phyloP scores from a whole-genome alignment of 345 rosid genomes.

The Heritiera fomes region DNA sequence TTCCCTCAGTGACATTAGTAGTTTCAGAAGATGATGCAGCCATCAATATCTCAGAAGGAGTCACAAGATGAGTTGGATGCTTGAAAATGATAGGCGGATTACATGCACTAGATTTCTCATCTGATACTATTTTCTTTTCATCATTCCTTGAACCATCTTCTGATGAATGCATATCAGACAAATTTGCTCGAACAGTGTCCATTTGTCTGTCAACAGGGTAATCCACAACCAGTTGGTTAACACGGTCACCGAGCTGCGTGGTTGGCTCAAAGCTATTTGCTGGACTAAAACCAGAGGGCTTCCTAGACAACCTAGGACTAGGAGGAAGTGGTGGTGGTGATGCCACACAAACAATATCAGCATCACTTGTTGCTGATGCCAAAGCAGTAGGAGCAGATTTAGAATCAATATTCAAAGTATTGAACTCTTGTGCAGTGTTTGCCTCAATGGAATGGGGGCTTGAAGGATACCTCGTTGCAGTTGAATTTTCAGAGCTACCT shows the following conservation, averaged over 20 bases:
- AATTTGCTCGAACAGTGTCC: slow-evolving; percentile 38
- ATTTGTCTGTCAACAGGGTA: slow-evolving; percentile 59
- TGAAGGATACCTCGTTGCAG: slow-evolving; percentile 32
- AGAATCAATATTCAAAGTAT: slow-evolving; percentile 38
- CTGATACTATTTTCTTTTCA: slow-evolving; percentile 44
- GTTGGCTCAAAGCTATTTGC: slow-evolving; percentile 41
- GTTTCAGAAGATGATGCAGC: slow-evolving; percentile 58
- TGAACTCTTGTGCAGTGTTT: slow-evolving; percentile 30
- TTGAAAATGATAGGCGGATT: slow-evolving; percentile 52
- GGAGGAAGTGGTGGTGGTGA: slow-evolving; percentile 53
- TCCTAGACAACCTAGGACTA: slow-evolving; percentile 60
- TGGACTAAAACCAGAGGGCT: slow-evolving; percentile 49
- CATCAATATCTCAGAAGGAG: slow-evolving; percentile 79
- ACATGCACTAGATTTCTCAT: slow-evolving; percentile 45
- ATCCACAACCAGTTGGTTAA: slow-evolving; percentile 44
- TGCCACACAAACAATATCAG: slow-evolving; percentile 42
- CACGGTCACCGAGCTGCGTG: slow-evolving; percentile 43
- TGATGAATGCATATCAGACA: slow-evolving; percentile 38
- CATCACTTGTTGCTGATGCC: slow-evolving; percentile 44
- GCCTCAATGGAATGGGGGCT: slow-evolving; percentile 39
- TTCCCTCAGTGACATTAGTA: slow-evolving; percentile 41
- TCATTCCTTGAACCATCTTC: slow-evolving; percentile 50
- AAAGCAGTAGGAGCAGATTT: slow-evolving; percentile 31
- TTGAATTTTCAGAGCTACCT: slow-evolving; percentile 35
- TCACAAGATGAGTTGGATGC: slow-evolving; percentile 81